Evolutionary conservation across 495 filamentous ascomycete genomes (phyloP).

Genomic region (Trichoderma virens): DNA sequence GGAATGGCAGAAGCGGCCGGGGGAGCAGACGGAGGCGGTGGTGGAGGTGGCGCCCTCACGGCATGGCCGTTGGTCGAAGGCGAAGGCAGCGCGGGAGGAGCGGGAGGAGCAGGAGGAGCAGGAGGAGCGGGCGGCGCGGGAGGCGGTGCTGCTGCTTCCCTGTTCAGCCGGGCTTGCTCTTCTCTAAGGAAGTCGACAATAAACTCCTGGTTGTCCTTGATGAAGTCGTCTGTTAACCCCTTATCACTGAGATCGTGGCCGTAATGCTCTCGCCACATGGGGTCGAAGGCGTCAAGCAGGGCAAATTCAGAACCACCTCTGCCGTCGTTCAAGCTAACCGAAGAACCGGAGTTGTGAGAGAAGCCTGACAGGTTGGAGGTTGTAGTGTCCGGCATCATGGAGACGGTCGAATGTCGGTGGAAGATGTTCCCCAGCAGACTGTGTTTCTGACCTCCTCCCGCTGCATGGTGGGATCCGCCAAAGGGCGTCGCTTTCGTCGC

Average conservation of each 20-base stretch:
- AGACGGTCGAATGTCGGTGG: constrained; percentile 58
- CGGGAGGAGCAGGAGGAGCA: constrained; percentile 46
- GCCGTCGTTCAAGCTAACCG: constrained; percentile 32
- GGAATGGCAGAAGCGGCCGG: constrained; percentile 41
- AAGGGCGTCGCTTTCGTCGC: constrained; percentile 72
- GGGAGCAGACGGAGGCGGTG: constrained; percentile 38
- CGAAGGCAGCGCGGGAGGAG: constrained; percentile 28
- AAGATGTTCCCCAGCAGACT: constrained; percentile 58
- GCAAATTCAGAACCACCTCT: constrained; percentile 43
- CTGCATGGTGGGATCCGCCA: constrained; percentile 36
- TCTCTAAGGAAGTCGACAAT: constrained; percentile 86
- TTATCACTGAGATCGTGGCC: constrained; percentile 70
- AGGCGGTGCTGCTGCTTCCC: constrained; percentile 44
- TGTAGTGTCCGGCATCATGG: constrained; percentile 48
- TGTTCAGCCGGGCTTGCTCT: constrained; percentile 53
- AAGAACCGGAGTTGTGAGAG: constrained; percentile 39
- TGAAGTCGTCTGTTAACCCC: constrained; percentile 89
- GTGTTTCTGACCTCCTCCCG: constrained; percentile 42
- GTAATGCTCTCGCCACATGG: constrained; percentile 74
- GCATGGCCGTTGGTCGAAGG: constrained; percentile 21
- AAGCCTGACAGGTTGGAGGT: constrained; percentile 41
- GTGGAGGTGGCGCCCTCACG: constrained; percentile 49
- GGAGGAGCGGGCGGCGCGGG: too few relatives aligned
- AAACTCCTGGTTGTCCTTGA: constrained; percentile 87
- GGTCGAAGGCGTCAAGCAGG: constrained; percentile 74